Evolutionary conservation across 108 stramenopile genomes (phyloP), one percentile per base, ranked within the genome.

Genomic region (Chaetoceros tenuissimus): DNA sequence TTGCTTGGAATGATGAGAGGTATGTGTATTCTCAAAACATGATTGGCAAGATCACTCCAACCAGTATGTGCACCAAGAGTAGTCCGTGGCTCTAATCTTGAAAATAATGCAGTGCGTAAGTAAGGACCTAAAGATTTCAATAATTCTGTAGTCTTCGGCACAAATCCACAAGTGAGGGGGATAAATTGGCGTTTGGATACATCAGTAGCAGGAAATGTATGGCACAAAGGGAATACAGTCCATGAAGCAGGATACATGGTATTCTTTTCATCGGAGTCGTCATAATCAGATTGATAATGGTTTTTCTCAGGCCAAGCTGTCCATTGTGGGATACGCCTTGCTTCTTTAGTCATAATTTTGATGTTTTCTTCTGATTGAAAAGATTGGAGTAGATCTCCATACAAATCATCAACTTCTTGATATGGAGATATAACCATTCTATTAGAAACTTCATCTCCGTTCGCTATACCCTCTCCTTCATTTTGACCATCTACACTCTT

Each of bases 41-140:
- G 78, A 67, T 98, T 98, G 3, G 97, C 97, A 40, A 98, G 74
- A 67, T 96, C 96, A 24, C 76, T 73, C 97, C 97, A 98, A 22
- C 97, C 97, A 2, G 86, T 85, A 66, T 98, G 97, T 3, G 87
- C 75, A 30, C 94, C 86, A 26, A 98, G 68, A 7, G 77, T 68
- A n/a, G 95, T 91, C 20, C 84, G 56, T 7, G 87, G 81, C 23
- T 85, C 81, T 29, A 98, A 73, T 46, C 92, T 77, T 24, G 85
- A 88, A 69, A 96, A 95, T 3, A 98, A 73, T 3, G 96, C 97
- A 1, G 97, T 98, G 20, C 96, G 80, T 17, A 96, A 59, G 16
- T 51, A 45, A 22, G 83, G 74, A 26, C 75, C 82, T 19, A 70
- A 25, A 24, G 48, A 46, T 51, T 73, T 53, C 22, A 90, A 57